These are phyloP conservation scores for Trapa bicornis DNA, from an alignment of 345 rosid genomes.

Conservation along the genomic window DNA sequence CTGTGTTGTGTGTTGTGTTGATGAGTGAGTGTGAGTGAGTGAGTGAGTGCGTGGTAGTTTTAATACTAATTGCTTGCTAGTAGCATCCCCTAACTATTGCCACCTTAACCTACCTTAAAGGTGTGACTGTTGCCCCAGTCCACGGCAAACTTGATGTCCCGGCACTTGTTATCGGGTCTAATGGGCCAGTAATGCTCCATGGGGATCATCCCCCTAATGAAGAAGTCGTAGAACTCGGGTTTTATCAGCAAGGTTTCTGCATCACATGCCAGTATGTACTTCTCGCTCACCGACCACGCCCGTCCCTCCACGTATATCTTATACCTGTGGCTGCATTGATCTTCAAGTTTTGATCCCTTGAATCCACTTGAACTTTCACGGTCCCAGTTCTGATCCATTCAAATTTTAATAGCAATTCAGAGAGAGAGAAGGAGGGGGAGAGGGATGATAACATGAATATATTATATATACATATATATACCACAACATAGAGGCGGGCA, in stretches of 20 bases:
- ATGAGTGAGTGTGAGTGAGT: too few species aligned
- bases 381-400: slow-evolving; percentile 21
- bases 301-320: slow-evolving; percentile 40
- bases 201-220: slow-evolving; percentile 33
- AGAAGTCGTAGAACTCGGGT: slow-evolving; percentile 29
- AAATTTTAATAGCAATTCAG: too few species aligned
- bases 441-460: too few species aligned
- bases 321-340: slow-evolving; percentile 55
- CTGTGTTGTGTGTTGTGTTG: slow-evolving; percentile 2
- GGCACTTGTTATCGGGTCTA: slow-evolving; percentile 19
- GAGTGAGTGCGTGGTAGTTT: too few species aligned
- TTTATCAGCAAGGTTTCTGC: slow-evolving; percentile 26
- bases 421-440: too few species aligned
- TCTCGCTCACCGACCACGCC: slow-evolving; percentile 44
- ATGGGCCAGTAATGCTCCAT: slow-evolving; percentile 45
- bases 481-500: slow-evolving; percentile 9
- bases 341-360: slow-evolving; percentile 29
- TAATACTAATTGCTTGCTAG: too few species aligned
- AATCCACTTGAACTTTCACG: slow-evolving; percentile 22
- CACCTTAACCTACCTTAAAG: slow-evolving; percentile 12
- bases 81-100: too few species aligned
- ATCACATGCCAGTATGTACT: slow-evolving; percentile 37
- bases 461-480: background rate
- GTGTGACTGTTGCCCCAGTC: slow-evolving; percentile 41
- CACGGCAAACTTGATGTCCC: slow-evolving; percentile 34